Percentiles rank a stretch among this genome's conserved stretches.
Evolutionary conservation across 306 rosid genomes (phyloP).

Genomic region (Lathyrus tuberosus): DNA sequence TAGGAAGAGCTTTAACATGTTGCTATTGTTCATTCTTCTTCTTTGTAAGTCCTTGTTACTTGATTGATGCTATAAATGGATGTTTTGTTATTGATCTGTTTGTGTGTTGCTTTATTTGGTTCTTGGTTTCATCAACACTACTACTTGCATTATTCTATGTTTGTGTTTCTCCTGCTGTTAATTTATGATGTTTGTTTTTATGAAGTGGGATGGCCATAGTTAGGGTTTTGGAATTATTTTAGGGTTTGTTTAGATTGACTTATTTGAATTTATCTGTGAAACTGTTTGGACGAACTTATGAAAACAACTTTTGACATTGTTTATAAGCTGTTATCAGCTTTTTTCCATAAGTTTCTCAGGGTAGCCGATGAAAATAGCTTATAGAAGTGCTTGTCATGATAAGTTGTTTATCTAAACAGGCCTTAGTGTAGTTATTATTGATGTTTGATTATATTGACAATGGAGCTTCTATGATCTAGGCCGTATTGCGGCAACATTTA

Average conservation of each 20-base stretch:
- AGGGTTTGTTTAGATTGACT: background rate
- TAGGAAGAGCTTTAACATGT: conserved; percentile 41
- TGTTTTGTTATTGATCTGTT: conserved; percentile 43
- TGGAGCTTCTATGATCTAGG: conserved; percentile 24
- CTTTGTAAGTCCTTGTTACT: conserved; percentile 53
- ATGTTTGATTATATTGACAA: conserved; percentile 6
- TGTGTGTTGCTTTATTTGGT: conserved; percentile 15
- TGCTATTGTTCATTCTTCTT: conserved; percentile 35
- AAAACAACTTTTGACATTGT: background rate
- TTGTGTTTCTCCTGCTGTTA: background rate
- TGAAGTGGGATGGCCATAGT: conserved; percentile 19
- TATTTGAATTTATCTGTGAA: background rate
- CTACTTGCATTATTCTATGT: conserved; percentile 34
- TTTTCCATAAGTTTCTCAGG: background rate
- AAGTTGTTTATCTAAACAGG: background rate
- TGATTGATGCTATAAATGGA: background rate
- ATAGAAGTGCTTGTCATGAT: background rate
- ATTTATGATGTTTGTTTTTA: conserved; percentile 14
- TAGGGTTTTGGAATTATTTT: conserved; percentile 50
- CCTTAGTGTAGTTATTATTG: background rate
- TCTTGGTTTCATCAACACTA: background rate
- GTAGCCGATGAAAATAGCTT: background rate
- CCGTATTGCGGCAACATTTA: background rate
- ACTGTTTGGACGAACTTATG: background rate
- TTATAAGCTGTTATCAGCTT: background rate